These are phyloP conservation scores for Pyrenophora tritici-repentis DNA, from an alignment of 2,329 filamentous ascomycete genomes.

Conservation along the genomic window DNA sequence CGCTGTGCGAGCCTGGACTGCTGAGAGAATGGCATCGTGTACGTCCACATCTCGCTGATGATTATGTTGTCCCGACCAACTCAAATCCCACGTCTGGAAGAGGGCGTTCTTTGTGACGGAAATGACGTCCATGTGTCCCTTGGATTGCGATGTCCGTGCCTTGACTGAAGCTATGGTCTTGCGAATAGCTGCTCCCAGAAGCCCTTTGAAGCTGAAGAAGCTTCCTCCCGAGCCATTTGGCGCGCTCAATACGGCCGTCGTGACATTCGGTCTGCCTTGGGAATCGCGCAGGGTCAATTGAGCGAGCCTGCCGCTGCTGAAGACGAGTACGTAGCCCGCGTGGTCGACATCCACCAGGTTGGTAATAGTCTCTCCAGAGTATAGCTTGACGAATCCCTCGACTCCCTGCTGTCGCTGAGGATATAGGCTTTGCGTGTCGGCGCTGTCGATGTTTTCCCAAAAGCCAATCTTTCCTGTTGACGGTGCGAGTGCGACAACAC, in stretches of 20 bases:
- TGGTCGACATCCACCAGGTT: slow-evolving; percentile 84
- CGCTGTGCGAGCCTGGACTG: slow-evolving; percentile 61
- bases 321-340: slow-evolving; percentile 81
- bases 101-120: slow-evolving; percentile 77
- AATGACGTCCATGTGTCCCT: slow-evolving; percentile 84
- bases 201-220: slow-evolving; percentile 79
- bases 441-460: slow-evolving; percentile 93
- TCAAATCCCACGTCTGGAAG: slow-evolving; percentile 85
- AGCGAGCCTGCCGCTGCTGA: slow-evolving; percentile 83
- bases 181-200: slow-evolving; percentile 70
- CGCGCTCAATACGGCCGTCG: slow-evolving; percentile 73
- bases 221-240: slow-evolving; percentile 65
- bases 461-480: slow-evolving; percentile 84
- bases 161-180: slow-evolving; percentile 82
- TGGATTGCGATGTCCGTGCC: slow-evolving; percentile 70
- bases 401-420: slow-evolving; percentile 81
- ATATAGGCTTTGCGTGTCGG: slow-evolving; percentile 81
- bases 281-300: slow-evolving; percentile 85
- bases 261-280: slow-evolving; percentile 82
- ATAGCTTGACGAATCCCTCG: slow-evolving; percentile 74
- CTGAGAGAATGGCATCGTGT: slow-evolving; percentile 65
- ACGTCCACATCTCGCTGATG: slow-evolving; percentile 74
- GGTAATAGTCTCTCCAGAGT: slow-evolving; percentile 76
- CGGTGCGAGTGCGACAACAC: slow-evolving; percentile 84
- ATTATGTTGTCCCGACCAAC: slow-evolving; percentile 82